Base-by-base conservation (phyloP, 2,329 filamentous ascomycete species). In the Fusarium neocosmosporiellum region DNA sequence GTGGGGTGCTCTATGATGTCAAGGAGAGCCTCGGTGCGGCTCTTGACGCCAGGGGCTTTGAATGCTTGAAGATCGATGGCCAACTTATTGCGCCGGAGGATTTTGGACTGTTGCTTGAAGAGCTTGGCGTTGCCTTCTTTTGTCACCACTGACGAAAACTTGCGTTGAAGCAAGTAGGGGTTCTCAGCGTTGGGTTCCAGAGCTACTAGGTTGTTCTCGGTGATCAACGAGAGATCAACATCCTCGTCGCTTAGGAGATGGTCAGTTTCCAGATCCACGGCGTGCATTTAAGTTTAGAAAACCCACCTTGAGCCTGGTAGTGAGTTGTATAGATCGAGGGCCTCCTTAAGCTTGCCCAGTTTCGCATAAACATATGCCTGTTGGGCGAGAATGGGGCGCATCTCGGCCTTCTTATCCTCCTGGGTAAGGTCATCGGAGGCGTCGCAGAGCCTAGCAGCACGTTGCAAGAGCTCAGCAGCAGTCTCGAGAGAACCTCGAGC, bases 361-460 rank as follows among this genome's bases (percentile, higher is more conserved):
- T 88, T 90, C 3, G 88, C 88, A 65, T 93, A 86, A 2, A 94
- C 91, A 75, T 92, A 95, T 29, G 93, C 88, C 77, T 94, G 91
- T 81, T 96, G 94, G 27, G 94, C 88, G 34, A 91, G 86, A 66
- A 97, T 95, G 11, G 94, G 92, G 33, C 93, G 84, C 71, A 95
- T 83, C 81, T 97, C 94, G 0, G 88, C 87, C 79, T 89, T 87
- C 84, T 93, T 95, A 73, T 96, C 94, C 60, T 92, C 91, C 7
- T 93, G 90, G 20, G 85, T 87, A 67, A 96, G 83, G 67, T 96
- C 93, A 59, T 95, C 92, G 14, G 92, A 88, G 6, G 88, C 88
- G 79, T 93, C 90, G 79, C 94, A 96, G 22, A 96, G 84, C 73
- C 91, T 88, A 74, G 88, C 88, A 3, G 94, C 91, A 62, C 91